Base-by-base conservation (phyloP, 768 basidiomycete genomes). In the Suillus occidentalis region DNA sequence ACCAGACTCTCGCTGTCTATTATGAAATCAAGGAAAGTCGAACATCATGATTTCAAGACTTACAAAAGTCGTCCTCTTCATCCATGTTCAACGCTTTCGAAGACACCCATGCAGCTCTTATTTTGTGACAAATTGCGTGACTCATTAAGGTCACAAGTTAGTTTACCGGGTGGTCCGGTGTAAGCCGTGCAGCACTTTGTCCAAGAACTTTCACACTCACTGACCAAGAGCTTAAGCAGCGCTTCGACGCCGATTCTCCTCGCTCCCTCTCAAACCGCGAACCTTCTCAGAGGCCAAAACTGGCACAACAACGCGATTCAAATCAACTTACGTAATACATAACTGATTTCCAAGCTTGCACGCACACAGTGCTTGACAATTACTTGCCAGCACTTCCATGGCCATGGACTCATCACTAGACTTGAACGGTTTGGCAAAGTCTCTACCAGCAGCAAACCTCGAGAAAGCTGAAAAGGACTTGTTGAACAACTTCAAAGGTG, bases 381-480 rank as follows among this genome's bases (percentile, higher is more conserved):
- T 31, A 7, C 59, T 52, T 40, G 40, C 40, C 40, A 42, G 25
- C 58, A 59, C 25, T 18, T 9, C 37, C 10, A 39, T 39, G 25
- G 18, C 14, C 58, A 90, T 89, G 89, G 89, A 90, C 6, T 55
- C 53, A 77, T 89, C 89, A 10, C 85, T 93, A 75, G 89, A 91
- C 77, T 83, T 92, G 71, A 89, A 90, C 75, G 90, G 88, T 13
- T 89, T 93, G 61, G 91, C 85, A 36, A 90, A 77, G 73, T 92
- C 91, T 1, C 83, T 93, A 6, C 91, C 91, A 1, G 83, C 77
- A 7, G 84, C 87, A 5, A 87, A 87, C 69, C 78, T 84, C 42
- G 90, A 89, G 72, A 90, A 89, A 72, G 89, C 91, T 31, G 92
- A 94, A 79, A 90, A 89, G 66, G 91, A 92, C 36, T 81, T 94